Evolutionary conservation across 352 stramenopile species (phyloP).

Genomic region (Thraustotheca clavata): DNA sequence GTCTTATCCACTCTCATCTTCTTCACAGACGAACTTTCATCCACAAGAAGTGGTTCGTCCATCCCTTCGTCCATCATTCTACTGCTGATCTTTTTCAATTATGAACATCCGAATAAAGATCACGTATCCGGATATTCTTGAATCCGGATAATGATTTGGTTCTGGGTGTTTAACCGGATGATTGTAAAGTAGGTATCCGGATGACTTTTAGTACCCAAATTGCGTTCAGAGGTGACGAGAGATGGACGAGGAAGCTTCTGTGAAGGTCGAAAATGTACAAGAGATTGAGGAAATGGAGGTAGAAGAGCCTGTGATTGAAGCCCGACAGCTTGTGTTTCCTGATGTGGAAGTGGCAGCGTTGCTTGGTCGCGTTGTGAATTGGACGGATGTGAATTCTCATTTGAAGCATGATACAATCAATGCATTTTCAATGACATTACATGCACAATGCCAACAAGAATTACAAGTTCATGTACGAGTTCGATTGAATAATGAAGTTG

Average conservation of each 20-base stretch:
- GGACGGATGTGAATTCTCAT: neutral
- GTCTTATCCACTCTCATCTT: neutral
- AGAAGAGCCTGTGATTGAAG: neutral
- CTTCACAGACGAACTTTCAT: neutral
- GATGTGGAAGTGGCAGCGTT: constrained; percentile 5
- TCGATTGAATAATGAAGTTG: neutral
- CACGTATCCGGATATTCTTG: neutral
- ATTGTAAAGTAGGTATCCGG: neutral
- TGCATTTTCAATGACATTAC: constrained; percentile 7
- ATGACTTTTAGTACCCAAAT: neutral
- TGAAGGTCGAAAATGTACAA: neutral
- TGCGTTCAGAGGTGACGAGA: neutral
- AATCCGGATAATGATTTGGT: constrained; percentile 1
- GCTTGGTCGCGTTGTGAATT: constrained; percentile 6
- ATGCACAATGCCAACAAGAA: constrained; percentile 16
- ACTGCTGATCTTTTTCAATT: no score
- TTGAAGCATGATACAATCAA: constrained; percentile 14
- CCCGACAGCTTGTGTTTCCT: neutral
- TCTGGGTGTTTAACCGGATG: neutral
- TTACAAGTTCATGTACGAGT: constrained; percentile 11
- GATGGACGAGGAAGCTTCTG: neutral
- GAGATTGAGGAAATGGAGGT: constrained; percentile 13
- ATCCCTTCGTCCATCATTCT: constrained; percentile 3
- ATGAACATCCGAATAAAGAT: no score
- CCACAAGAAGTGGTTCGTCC: neutral